phyloP scores from a whole-genome alignment of 2,329 filamentous ascomycete genomes.

The Triangularia verruculosa region DNA sequence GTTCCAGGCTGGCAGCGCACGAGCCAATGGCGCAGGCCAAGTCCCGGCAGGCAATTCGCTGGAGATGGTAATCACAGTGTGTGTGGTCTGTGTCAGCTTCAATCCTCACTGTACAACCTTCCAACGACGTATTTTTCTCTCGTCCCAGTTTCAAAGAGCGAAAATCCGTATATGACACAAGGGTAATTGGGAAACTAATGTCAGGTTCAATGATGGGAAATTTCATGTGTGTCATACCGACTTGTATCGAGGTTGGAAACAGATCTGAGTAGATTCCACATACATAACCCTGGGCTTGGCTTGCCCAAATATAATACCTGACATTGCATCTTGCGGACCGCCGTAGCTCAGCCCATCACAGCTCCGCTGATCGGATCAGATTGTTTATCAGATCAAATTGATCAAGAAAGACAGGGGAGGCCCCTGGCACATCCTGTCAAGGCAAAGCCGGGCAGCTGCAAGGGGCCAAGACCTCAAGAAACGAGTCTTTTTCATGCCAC shows the following conservation, averaged over 20 bases:
- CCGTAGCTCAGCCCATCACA: neutral
- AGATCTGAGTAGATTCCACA: neutral
- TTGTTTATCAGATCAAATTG: conserved; percentile 1
- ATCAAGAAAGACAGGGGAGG: neutral
- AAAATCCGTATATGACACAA: neutral
- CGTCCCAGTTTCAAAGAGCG: neutral
- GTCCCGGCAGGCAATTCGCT: neutral
- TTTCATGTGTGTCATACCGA: neutral
- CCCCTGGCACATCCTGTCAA: neutral
- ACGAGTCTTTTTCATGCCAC: neutral
- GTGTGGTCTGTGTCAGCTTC: neutral
- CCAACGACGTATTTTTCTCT: neutral
- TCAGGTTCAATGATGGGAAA: neutral
- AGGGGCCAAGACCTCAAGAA: neutral
- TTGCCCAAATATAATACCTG: neutral
- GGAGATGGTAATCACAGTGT: neutral
- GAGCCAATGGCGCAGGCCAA: conserved; percentile 7
- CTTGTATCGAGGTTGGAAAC: neutral
- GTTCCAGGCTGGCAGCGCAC: conserved; percentile 15
- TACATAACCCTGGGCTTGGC: neutral
- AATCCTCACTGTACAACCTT: neutral
- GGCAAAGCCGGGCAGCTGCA: neutral
- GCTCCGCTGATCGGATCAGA: conserved; percentile 4
- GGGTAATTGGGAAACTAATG: neutral
- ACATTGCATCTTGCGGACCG: neutral